Base-by-base conservation (phyloP, 73 alveolate genomes). In the Symbiodinium pilosum region DNA sequence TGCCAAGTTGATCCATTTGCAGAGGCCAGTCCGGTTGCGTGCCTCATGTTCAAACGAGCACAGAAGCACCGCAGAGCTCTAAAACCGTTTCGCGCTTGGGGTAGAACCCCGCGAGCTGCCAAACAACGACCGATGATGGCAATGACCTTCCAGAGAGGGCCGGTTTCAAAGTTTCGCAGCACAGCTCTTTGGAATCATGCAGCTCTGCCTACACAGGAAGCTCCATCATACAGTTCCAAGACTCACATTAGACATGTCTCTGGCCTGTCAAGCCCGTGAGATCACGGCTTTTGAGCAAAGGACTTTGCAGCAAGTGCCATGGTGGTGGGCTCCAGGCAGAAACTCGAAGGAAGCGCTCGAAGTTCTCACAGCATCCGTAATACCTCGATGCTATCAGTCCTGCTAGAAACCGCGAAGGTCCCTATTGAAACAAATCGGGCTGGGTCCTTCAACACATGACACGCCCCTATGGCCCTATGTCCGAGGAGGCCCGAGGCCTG, bases 291-390 rank as follows among this genome's bases (percentile, higher is more conserved):
- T 47, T 47, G 14, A 47, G 59, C 59, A 47, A 14, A 47, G 59
- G 59, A 47, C 21, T 47, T 14, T 47, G 21, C 59, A 47, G 14
- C 6, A 47, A 47, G n/a, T n/a, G n/a, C 59, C 6, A 9, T 47
- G 59, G 59, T 14, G 59, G 59, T 47, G 59, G 59, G 59, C 6
- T 14, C 59, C 28, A 14, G 30, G 85, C 85, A 24, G 85, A 73
- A 43, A 73, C 51, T 16, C 85, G 85, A 24, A 73, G 30, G 43
- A 73, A 73, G 24, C 85, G 44, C 85, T 73, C 85, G 85, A 73
- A 73, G 85, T 73, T 73, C 85, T 73, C 85, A 26, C 85, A 73
- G 85, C 85, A 73, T 34, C 85, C 85, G 44, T 73, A 73, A 30
- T 73, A 73, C 85, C 85, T 21, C 41, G 84, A 69, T 39, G 28